Percentiles rank a stretch among this genome's conserved stretches.
Evolutionary conservation across 1,284 basidiomycete species (phyloP).

Genomic region (Acaromyces ingoldii): DNA sequence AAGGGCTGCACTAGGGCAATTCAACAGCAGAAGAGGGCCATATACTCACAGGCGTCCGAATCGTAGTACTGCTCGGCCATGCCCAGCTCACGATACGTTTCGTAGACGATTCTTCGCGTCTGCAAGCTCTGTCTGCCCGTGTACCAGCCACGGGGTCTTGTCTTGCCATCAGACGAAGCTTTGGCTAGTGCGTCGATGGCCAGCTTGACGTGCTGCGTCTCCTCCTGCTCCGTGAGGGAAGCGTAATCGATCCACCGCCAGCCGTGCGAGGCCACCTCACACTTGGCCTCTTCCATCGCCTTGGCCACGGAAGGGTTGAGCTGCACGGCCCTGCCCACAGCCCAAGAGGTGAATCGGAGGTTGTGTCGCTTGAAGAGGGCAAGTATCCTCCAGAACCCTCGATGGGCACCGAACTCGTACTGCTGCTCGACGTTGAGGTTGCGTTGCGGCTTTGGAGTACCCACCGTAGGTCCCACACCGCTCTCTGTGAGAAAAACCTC

Average conservation of each 20-base stretch:
- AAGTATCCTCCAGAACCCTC: constrained; percentile 53
- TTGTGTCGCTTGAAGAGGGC: constrained; percentile 48
- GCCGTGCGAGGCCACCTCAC: constrained; percentile 51
- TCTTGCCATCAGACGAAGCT: constrained; percentile 31
- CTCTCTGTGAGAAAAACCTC: constrained; percentile 49
- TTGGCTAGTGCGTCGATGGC: constrained; percentile 48
- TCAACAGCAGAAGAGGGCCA: no score
- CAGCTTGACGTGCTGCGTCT: constrained; percentile 44
- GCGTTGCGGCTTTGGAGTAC: background rate
- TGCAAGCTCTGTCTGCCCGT: constrained; percentile 50
- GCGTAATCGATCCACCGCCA: constrained; percentile 52
- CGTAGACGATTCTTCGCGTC: constrained; percentile 46
- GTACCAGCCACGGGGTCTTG: constrained; percentile 53
- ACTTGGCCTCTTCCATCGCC: constrained; percentile 46
- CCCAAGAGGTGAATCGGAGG: constrained; percentile 49
- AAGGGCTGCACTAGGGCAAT: no score
- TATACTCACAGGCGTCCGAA: constrained; percentile 29
- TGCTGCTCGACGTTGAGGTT: constrained; percentile 38
- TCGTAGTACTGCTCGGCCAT: constrained; percentile 41
- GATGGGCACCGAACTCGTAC: constrained; percentile 53
- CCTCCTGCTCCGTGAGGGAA: constrained; percentile 41
- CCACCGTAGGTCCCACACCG: background rate
- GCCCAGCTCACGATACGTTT: constrained; percentile 36
- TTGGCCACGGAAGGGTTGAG: constrained; percentile 48
- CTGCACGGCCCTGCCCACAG: constrained; percentile 51